Evolutionary conservation across 176 grass and related monocot genomes (phyloP).

Genomic region (Raddia distichophylla): DNA sequence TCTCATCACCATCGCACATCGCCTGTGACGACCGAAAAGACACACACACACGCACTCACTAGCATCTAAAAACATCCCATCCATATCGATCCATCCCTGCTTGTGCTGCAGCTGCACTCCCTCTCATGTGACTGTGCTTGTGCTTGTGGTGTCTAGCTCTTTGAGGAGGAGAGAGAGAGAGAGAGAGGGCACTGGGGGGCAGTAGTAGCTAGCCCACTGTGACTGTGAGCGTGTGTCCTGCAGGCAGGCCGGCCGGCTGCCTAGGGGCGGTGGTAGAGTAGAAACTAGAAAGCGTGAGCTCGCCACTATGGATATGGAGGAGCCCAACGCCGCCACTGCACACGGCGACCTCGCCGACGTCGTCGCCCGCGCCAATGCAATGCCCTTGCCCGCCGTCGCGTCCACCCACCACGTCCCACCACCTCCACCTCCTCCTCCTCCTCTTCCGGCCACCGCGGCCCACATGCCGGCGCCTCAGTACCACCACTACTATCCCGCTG

Average conservation of each 20-base stretch:
- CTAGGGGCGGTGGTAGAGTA: neutral
- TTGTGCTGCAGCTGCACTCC: neutral
- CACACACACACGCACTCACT: conserved; percentile 14
- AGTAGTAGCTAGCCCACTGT: neutral
- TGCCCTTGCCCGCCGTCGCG: conserved; percentile 11
- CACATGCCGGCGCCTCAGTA: conserved; percentile 2
- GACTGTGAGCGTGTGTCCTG: conserved; percentile 2
- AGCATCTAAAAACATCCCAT: conserved; percentile 46
- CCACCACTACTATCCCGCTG: neutral
- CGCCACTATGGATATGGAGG: conserved; percentile 46
- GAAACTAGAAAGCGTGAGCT: conserved; percentile 36
- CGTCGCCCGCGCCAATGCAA: conserved; percentile 42
- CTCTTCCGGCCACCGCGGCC: neutral
- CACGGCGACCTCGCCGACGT: conserved; percentile 62
- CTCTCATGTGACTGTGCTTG: neutral
- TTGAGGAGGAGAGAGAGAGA: neutral
- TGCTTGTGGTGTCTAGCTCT: too few species aligned
- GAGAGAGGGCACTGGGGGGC: neutral
- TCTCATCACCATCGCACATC: neutral
- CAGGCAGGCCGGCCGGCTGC: neutral
- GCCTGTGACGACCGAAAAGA: conserved; percentile 37
- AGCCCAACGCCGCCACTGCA: conserved; percentile 29
- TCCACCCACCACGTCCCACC: conserved; percentile 7
- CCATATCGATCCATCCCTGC: neutral
- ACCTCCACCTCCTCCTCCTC: neutral